Conservation (phyloP, 257 asterid genomes). For the Primulina huaijiensis region DNA sequence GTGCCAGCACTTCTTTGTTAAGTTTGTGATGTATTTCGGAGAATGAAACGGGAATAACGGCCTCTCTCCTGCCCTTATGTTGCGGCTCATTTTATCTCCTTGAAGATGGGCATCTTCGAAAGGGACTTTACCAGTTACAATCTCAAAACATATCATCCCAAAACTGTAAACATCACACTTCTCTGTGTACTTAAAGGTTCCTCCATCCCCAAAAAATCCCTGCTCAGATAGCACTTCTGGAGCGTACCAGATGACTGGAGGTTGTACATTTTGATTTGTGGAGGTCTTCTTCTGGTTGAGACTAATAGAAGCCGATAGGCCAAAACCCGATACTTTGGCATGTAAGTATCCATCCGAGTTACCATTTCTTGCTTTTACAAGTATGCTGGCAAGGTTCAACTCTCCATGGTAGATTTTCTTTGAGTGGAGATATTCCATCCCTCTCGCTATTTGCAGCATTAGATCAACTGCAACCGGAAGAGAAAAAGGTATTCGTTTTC, state of each 20-base stretch:
- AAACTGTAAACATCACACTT: slow-evolving; percentile 83
- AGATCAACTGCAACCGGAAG: slow-evolving; percentile 69
- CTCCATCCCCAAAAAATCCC: slow-evolving; percentile 32
- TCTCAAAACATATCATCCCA: slow-evolving; percentile 85
- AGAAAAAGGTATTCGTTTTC: slow-evolving; percentile 66
- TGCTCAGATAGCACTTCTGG: slow-evolving; percentile 78
- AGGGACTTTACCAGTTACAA: slow-evolving; percentile 84
- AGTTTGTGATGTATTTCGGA: slow-evolving; percentile 50
- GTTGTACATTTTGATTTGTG: slow-evolving; percentile 35
- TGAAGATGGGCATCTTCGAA: slow-evolving; percentile 82
- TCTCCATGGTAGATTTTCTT: slow-evolving; percentile 75
- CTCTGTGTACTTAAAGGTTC: slow-evolving; percentile 40
- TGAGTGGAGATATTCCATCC: slow-evolving; percentile 90
- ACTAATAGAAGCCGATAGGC: slow-evolving; percentile 32
- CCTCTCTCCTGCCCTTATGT: slow-evolving; percentile 83
- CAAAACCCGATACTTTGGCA: slow-evolving; percentile 74
- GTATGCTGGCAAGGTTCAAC: slow-evolving; percentile 57
- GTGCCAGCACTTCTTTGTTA: slow-evolving; percentile 55
- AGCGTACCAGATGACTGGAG: slow-evolving; percentile 63
- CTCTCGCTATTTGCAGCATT: slow-evolving; percentile 89
- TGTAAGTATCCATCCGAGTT: slow-evolving; percentile 54
- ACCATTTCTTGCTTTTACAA: slow-evolving; percentile 42
- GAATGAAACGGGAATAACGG: slow-evolving; percentile 81
- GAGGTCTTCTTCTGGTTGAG: slow-evolving; percentile 38
- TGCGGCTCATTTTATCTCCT: slow-evolving; percentile 84